Conservation (phyloP, 352 stramenopile species). For the Globisporangium abappressorium region DNA sequence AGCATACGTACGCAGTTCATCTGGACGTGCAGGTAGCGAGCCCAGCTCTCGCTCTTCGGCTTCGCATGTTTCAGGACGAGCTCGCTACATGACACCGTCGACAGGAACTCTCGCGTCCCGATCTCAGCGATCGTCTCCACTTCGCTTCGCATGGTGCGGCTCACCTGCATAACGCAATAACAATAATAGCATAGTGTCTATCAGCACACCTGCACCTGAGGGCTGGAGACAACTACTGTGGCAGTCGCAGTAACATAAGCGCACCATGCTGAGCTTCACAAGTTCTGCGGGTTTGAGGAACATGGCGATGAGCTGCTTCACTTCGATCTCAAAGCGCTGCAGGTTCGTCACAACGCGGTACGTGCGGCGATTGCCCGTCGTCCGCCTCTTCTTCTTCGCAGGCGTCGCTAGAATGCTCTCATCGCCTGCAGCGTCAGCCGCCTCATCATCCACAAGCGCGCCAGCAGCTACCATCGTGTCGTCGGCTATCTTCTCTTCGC, state of each 20-base stretch:
- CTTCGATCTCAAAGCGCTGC: constrained; percentile 41
- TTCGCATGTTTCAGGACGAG: constrained; percentile 54
- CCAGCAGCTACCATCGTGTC: not conserved
- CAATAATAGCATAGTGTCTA: constrained; percentile 1
- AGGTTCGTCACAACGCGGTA: constrained; percentile 42
- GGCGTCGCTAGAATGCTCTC: not conserved
- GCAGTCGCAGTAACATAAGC: not conserved
- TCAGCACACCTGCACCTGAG: not conserved
- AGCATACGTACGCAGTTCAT: constrained; percentile 53
- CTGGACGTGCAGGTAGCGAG: constrained; percentile 65
- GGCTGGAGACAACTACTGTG: not conserved
- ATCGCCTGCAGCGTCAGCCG: not conserved
- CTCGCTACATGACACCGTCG: constrained; percentile 23
- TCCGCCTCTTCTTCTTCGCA: constrained; percentile 9
- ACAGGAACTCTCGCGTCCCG: constrained; percentile 35
- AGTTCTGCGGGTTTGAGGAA: constrained; percentile 45
- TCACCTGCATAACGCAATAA: constrained; percentile 37
- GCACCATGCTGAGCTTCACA: constrained; percentile 58
- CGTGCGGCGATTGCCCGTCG: not conserved
- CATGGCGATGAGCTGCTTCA: constrained; percentile 42
- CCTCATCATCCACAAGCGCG: not conserved
- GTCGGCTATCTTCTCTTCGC: not conserved
- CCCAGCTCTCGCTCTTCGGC: constrained; percentile 47
- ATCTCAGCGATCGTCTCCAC: constrained; percentile 53
- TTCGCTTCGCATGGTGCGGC: constrained; percentile 33